These are phyloP conservation scores for Tulasnella sp. DNA, from an alignment of 768 basidiomycete genomes.

Conservation along the genomic window DNA sequence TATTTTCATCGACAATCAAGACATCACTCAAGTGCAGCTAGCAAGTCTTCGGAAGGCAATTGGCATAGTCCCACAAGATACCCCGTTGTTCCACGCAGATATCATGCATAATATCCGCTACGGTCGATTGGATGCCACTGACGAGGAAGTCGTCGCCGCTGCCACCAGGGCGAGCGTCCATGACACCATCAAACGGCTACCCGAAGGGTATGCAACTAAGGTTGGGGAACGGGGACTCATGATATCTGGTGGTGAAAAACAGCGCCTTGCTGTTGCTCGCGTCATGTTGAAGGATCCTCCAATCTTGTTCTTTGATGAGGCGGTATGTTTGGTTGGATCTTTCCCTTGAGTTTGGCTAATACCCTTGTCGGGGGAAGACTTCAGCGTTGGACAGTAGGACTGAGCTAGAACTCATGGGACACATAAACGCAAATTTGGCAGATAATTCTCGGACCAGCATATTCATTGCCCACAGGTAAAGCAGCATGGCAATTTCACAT, in stretches of 20 bases:
- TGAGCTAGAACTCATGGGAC: constrained; percentile 88
- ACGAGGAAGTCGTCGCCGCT: constrained; percentile 78
- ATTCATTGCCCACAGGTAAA: constrained; percentile 80
- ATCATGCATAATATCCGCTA: constrained; percentile 94
- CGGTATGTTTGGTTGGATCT: constrained; percentile 41
- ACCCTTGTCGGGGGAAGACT: constrained; percentile 40
- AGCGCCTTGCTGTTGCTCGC: constrained; percentile 86
- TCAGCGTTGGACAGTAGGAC: constrained; percentile 93
- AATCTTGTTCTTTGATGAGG: constrained; percentile 97
- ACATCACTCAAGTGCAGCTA: constrained; percentile 60
- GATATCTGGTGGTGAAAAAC: constrained; percentile 99
- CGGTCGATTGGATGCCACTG: constrained; percentile 72
- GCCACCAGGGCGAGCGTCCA: constrained; percentile 81
- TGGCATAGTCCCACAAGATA: constrained; percentile 97
- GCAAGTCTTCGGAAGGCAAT: constrained; percentile 59
- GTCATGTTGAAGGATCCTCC: constrained; percentile 88
- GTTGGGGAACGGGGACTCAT: constrained; percentile 95
- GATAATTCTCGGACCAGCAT: constrained; percentile 80
- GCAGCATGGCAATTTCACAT: not conserved
- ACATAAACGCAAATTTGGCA: constrained; percentile 68
- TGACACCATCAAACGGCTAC: constrained; percentile 61
- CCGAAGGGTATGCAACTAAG: constrained; percentile 77
- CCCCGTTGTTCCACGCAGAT: constrained; percentile 91
- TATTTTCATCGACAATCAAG: constrained; percentile 84
- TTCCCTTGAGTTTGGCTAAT: not conserved